Base-by-base conservation (phyloP, 176 grass and related monocot species). In the Phyllostachys edulis region DNA sequence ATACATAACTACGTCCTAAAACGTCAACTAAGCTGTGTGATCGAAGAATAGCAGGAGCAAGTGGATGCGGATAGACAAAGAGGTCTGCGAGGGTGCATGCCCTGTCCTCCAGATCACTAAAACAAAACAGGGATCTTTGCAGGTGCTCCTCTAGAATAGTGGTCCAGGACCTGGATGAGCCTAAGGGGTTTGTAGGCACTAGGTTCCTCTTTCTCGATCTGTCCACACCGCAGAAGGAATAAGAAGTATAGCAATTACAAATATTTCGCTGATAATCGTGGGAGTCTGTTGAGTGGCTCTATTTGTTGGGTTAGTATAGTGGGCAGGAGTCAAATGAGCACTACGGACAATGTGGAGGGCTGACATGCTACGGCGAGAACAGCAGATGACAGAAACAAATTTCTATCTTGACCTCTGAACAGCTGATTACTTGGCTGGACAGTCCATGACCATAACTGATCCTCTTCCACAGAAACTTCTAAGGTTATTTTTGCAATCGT, bases 91-190 rank as follows among this genome's bases (percentile, higher is more conserved):
- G 41, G 26, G 60, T 34, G 41, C 17, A 64, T 10, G 5, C 26
- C 52, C 13, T 79, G 21, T 42, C 56, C 75, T 62, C 38, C 38
- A 46, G 57, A 63, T 78, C 16, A 2, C 59, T 46, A 41, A 78
- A 78, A 78, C 4, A 29, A 45, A 44, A 27, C 50, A 59, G 55
- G 20, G 52, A 71, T 46, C 16, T 72, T 61, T 44, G 71, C 39
- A 61, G 34, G 10, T 71, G 66, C 16, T 38, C 81, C 57, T 74
- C 69, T 74, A 38, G 14, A 64, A 20, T 80, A 36, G 41, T 83
- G 42, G 69, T 34, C 41, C 56, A 38, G 27, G 69, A 73, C 21
- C 50, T 38, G 17, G 63, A 10, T 61, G 52, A 82, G 11, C 52
- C 54, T 62, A 72, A 47, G 17, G 46, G 24, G 40, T 60, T 46